Conservation (phyloP, 257 asterid species). For the Solanum acaule region DNA sequence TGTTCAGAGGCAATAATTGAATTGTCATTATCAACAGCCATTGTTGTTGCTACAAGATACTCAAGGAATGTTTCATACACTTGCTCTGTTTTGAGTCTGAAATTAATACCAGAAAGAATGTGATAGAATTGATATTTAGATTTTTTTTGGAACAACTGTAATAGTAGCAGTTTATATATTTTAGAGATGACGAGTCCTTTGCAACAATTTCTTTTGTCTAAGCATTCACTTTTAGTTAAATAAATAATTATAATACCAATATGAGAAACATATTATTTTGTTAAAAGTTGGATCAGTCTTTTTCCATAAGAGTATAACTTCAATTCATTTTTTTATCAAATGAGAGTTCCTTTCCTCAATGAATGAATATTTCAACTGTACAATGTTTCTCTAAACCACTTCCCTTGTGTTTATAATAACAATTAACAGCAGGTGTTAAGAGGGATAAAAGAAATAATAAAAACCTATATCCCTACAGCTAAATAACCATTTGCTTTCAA, state of each 20-base stretch:
- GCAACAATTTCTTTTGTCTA: not conserved
- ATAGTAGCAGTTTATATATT: not conserved
- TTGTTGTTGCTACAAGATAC: not conserved
- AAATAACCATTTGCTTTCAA: slow-evolving; percentile 24
- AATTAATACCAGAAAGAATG: not conserved
- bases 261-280: not conserved
- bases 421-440: not conserved
- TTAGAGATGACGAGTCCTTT: not conserved
- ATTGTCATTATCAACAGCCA: no score
- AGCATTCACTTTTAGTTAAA: not conserved
- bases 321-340: not conserved
- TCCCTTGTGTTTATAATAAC: not conserved
- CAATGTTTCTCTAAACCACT: slow-evolving; percentile 16
- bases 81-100: not conserved
- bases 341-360: not conserved
- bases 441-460: slow-evolving; percentile 1
- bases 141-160: not conserved
- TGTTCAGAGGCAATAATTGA: not conserved
- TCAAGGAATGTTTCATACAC: not conserved
- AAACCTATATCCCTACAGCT: slow-evolving; percentile 32
- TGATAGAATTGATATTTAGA: not conserved
- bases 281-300: not conserved
- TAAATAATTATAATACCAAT: not conserved
- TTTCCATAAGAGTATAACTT: not conserved
- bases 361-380: slow-evolving; percentile 43